Base-by-base conservation (phyloP, 768 basidiomycete species). In the Terana coerulea region DNA sequence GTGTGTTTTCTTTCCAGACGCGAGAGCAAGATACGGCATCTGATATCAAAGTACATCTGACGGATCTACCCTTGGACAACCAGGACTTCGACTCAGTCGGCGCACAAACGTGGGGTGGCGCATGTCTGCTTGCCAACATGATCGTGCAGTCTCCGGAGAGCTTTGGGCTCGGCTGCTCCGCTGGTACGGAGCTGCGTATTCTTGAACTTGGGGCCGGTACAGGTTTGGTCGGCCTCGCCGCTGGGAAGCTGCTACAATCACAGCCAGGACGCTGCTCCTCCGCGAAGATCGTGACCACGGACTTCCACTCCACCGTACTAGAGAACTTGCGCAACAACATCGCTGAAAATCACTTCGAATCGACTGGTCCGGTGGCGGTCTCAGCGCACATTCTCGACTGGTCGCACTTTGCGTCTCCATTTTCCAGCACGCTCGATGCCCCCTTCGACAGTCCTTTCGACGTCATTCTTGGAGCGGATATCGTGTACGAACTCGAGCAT, bases 71-170 rank as follows among this genome's bases (percentile, higher is more conserved):
- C 1, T 67, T 91, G 36, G 77, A 83, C 44, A 83, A 88, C 49
- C 69, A 75, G n/a, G 85, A 89, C 57, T 84, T 81, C 55, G 69
- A 72, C 11, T 86, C 83, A 49, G 81, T 91, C 15, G 91, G 91
- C 1, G 83, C 89, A 24, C 91, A 93, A 68, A 94, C 91, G 0
- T 95, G 91, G 92, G 91, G 90, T 3, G 81, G 86, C 9, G 86
- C 89, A 3, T 91, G 86, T 57, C 79, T 94, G 6, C 74, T 95
- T 49, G 80, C 90, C 0, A 86, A 90, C 62, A 76, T 83, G 68
- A 79, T 93, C 34, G 78, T 77, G 2, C 75, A 82, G 25, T 62
- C 72, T 26, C 86, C 90, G 0, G 61, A 56, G 2, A 55, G 55
- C 24, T 90, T 86, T 60, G 77, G 77, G 8, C 61, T 81, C 3